These are phyloP conservation scores for Magnaporthiopsis rhizophila DNA, from an alignment of 2,329 filamentous ascomycete genomes.

Conservation along the genomic window DNA sequence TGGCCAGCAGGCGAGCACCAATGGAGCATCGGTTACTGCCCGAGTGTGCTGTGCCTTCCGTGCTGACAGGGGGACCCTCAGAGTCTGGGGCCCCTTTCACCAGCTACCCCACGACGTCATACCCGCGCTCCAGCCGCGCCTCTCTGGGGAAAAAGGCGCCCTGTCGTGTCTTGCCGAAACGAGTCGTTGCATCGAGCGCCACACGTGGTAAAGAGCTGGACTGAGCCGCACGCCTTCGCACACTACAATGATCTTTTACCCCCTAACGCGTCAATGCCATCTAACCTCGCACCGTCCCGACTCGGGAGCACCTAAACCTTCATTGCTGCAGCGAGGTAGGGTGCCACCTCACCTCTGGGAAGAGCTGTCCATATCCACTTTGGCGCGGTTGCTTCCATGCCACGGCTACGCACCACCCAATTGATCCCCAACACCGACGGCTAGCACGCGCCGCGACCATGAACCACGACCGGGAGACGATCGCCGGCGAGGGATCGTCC, in stretches of 20 bases:
- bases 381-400: background rate
- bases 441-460: constrained; percentile 7
- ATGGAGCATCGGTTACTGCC: background rate
- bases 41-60: background rate
- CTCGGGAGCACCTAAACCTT: background rate
- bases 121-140: background rate
- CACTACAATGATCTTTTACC: background rate
- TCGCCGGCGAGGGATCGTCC: constrained; percentile 8
- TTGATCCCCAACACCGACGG: background rate
- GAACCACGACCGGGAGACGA: constrained; percentile 10
- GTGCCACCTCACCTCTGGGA: background rate
- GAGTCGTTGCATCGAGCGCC: background rate
- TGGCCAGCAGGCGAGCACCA: background rate
- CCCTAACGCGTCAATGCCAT: background rate
- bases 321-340: background rate
- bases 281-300: background rate
- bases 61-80: background rate
- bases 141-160: background rate
- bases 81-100: background rate
- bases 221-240: background rate
- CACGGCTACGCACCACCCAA: background rate
- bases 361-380: background rate
- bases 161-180: background rate
- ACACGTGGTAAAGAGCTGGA: background rate
- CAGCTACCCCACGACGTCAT: background rate